Evolutionary conservation across 768 basidiomycete species (phyloP).

Genomic region (Suillus americanus): DNA sequence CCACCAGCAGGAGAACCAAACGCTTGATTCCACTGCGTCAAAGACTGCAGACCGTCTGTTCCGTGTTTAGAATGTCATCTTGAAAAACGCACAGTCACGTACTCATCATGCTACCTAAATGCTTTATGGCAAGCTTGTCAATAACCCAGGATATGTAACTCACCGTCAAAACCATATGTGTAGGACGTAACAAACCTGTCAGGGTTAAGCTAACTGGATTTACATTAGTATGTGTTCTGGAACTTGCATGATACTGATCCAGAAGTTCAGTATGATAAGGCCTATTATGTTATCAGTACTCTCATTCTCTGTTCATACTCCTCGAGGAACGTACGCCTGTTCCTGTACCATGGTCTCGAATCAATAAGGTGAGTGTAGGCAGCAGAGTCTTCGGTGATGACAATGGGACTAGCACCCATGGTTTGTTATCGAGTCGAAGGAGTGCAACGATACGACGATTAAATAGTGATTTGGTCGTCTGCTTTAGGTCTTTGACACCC

Average conservation of each 20-base stretch:
- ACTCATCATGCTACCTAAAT: slow-evolving; percentile 40
- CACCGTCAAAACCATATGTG: slow-evolving; percentile 38
- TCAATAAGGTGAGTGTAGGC: slow-evolving; percentile 56
- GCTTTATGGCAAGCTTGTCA: neutral
- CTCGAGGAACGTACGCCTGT: slow-evolving; percentile 42
- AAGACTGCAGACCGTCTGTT: slow-evolving; percentile 37
- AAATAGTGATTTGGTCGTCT: too few relatives aligned
- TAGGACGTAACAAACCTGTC: slow-evolving; percentile 36
- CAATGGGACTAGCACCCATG: too few relatives aligned
- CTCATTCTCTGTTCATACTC: too few relatives aligned
- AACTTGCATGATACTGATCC: slow-evolving; percentile 62
- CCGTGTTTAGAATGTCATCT: neutral
- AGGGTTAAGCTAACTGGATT: neutral
- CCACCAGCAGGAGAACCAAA: slow-evolving; percentile 29
- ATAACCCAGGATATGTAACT: neutral
- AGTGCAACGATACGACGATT: too few relatives aligned
- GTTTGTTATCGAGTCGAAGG: too few relatives aligned
- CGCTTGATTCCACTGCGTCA: slow-evolving; percentile 37
- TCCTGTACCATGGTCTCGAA: slow-evolving; percentile 71
- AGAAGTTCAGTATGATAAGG: slow-evolving; percentile 58
- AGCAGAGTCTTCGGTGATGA: slow-evolving; percentile 9
- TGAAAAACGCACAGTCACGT: slow-evolving; percentile 1
- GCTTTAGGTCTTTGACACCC: too few relatives aligned
- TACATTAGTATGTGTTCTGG: neutral
- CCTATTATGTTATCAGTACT: slow-evolving; percentile 27